Base-by-base conservation (phyloP, 2,329 filamentous ascomycete species). In the Lasiodiplodia gonubiensis region DNA sequence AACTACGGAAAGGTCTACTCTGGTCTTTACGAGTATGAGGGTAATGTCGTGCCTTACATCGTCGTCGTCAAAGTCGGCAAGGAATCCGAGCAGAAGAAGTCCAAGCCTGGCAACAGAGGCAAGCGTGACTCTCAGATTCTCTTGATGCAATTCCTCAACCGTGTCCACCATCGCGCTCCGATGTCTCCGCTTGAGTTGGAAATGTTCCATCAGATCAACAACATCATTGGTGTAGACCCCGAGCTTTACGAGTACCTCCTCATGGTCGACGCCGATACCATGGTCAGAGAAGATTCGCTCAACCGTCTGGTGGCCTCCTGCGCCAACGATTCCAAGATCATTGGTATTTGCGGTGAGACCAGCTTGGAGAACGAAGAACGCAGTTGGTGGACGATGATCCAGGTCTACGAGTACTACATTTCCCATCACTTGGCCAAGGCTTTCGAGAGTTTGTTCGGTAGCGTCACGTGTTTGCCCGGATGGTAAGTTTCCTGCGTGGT, bases 1-100 rank as follows among this genome's bases (percentile, higher is more conserved):
- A 99, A 99, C 81, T 98, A 97, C 75, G 95, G 94, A 76, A 99
- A 99, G 78, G 94, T 99, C 18, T 99, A 98, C 80, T 98, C 94
- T 59, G 95, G 95, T 75, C 87, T 99, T 2, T 99, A 99, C 79
- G 95, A 99, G 78, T 97, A 89, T 69, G 94, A 99, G 83, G 95
- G 94, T 80, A 97, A 97, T 72, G 94, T 99, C 3, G 95, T 99
- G 12, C 95, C 95, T 0, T 99, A 97, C 75, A 82, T 99, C 30
- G 95, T 99, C 12, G 85, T 99, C 27, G 94, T 98, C 78, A 99
- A 99, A 83, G 91, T 97, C 69, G 95, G 95, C 77, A 98, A 97
- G 81, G 93, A 97, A 78, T 97, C 94, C 6, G 95, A 99, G 79
- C 93, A 97, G 78, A 83, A 81, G 75, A 95, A 94, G 81, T 84